Conservation (phyloP, 768 basidiomycete species). For the Boletus rubroflammeus region DNA sequence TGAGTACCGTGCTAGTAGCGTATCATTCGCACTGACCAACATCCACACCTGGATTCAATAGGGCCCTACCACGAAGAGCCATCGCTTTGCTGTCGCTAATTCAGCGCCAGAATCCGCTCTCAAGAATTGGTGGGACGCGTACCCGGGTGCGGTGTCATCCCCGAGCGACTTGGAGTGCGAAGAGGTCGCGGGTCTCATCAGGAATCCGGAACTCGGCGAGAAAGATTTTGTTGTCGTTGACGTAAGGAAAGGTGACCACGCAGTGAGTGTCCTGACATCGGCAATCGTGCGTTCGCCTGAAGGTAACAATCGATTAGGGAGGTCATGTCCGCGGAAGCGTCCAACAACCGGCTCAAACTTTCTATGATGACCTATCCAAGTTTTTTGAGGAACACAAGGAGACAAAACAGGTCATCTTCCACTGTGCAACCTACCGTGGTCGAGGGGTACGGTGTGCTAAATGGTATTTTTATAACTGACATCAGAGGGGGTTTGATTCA, state of each 20-base stretch:
- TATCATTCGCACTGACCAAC: neutral
- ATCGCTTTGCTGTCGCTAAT: neutral
- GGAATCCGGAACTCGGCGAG: conserved; percentile 6
- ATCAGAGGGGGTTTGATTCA: too few species aligned
- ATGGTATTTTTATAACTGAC: neutral
- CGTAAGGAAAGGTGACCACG: conserved; percentile 46
- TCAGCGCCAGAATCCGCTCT: conserved; percentile 13
- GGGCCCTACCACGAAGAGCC: neutral
- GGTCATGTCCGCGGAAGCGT: conserved; percentile 52
- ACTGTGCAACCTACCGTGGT: neutral
- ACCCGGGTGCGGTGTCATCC: conserved; percentile 37
- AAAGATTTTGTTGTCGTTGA: conserved; percentile 44
- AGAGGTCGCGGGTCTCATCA: conserved; percentile 36
- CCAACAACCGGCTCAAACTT: conserved; percentile 48
- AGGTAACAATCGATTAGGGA: conserved; percentile 34
- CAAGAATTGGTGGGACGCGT: conserved; percentile 52
- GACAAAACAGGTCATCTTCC: conserved; percentile 29
- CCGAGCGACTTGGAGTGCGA: conserved; percentile 31
- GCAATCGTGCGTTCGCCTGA: neutral
- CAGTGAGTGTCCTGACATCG: conserved; percentile 27
- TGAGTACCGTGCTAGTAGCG: conserved; percentile 19
- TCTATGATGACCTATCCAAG: conserved; percentile 41
- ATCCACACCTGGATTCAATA: neutral
- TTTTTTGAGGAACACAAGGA: conserved; percentile 42
- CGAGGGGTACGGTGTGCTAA: neutral